Conservation (phyloP, 805 yeast genomes). For the Sugiyamaella smithiae region DNA sequence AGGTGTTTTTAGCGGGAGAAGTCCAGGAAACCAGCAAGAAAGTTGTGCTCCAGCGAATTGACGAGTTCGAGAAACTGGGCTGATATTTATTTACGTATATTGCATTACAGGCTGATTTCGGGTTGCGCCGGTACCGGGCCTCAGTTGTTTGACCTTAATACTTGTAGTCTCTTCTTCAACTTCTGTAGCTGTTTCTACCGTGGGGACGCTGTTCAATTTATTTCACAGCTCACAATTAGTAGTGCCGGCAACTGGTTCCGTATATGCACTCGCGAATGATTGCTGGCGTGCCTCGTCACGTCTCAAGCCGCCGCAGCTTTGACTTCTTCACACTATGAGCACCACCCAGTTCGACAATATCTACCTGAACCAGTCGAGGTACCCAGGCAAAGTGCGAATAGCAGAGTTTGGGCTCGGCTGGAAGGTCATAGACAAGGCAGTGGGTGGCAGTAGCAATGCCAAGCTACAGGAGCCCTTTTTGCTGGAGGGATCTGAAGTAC, state of each 20-base stretch:
- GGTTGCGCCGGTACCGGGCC: too few relatives aligned
- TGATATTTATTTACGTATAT: slow-evolving; percentile 1
- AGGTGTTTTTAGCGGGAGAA: slow-evolving; percentile 87
- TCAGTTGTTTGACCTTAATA: too few relatives aligned
- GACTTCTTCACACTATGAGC: neutral
- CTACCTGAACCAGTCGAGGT: slow-evolving; percentile 80
- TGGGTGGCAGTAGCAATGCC: slow-evolving; percentile 42
- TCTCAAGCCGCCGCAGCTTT: neutral
- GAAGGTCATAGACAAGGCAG: slow-evolving; percentile 60
- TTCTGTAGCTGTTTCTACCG: too few relatives aligned
- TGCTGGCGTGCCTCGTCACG: neutral
- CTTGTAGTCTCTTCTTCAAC: too few relatives aligned
- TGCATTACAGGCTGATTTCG: too few relatives aligned
- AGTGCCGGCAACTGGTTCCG: too few relatives aligned
- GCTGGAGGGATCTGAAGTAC: slow-evolving; percentile 80
- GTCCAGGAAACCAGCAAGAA: slow-evolving; percentile 79
- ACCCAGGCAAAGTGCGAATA: slow-evolving; percentile 85
- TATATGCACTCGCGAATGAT: too few relatives aligned
- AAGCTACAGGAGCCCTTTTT: slow-evolving; percentile 66
- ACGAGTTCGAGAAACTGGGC: slow-evolving; percentile 58
- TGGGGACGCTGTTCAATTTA: too few relatives aligned
- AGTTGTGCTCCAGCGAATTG: slow-evolving; percentile 60
- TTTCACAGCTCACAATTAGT: too few relatives aligned
- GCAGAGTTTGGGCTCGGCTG: slow-evolving; percentile 98
- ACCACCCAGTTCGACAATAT: slow-evolving; percentile 78